A percentile compares a stretch with the other conserved stretches of the same genome.
These are phyloP conservation scores for Stylonectria norvegica DNA, from an alignment of 2,329 filamentous ascomycete species.

Conservation along the genomic window DNA sequence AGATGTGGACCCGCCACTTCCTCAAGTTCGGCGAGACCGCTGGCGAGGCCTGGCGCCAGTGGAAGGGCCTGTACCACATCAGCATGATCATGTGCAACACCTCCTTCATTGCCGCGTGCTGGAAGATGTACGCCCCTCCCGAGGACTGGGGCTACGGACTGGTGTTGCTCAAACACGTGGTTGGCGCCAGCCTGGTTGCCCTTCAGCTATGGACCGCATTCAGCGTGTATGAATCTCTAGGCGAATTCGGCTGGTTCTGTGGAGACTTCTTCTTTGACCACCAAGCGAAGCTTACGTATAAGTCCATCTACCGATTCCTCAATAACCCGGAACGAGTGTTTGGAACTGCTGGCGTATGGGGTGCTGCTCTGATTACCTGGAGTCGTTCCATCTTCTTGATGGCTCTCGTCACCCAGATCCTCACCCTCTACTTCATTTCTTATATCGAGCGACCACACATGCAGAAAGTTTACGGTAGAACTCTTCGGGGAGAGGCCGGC, in stretches of 20 bases:
- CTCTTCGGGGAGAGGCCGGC: slow-evolving; percentile 80
- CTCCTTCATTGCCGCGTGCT: slow-evolving; percentile 85
- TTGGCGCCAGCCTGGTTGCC: slow-evolving; percentile 75
- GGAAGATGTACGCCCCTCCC: slow-evolving; percentile 94
- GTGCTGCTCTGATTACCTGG: slow-evolving; percentile 88
- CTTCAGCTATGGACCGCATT: slow-evolving; percentile 90
- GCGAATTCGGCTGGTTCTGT: slow-evolving; percentile 98
- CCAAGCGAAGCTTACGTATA: slow-evolving; percentile 84
- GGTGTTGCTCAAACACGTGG: slow-evolving; percentile 78
- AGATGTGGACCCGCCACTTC: slow-evolving; percentile 96
- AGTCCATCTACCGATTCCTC: slow-evolving; percentile 94
- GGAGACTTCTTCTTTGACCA: slow-evolving; percentile 98
- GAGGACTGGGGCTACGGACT: slow-evolving; percentile 84
- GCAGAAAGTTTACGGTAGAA: slow-evolving; percentile 91
- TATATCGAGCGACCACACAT: slow-evolving; percentile 95
- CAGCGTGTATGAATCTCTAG: slow-evolving; percentile 92
- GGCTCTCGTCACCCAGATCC: slow-evolving; percentile 77
- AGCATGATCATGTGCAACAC: slow-evolving; percentile 87
- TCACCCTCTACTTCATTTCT: slow-evolving; percentile 84
- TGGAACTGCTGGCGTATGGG: slow-evolving; percentile 93
- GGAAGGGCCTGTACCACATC: slow-evolving; percentile 94
- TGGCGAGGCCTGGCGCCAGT: slow-evolving; percentile 93
- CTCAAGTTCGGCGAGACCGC: slow-evolving; percentile 91
- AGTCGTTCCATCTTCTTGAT: slow-evolving; percentile 83
- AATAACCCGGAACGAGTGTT: slow-evolving; percentile 97